A percentile compares a stretch with the other conserved stretches of the same genome.
Conservation (phyloP, 2,329 filamentous ascomycete species). For the Scedosporium apiospermum region DNA sequence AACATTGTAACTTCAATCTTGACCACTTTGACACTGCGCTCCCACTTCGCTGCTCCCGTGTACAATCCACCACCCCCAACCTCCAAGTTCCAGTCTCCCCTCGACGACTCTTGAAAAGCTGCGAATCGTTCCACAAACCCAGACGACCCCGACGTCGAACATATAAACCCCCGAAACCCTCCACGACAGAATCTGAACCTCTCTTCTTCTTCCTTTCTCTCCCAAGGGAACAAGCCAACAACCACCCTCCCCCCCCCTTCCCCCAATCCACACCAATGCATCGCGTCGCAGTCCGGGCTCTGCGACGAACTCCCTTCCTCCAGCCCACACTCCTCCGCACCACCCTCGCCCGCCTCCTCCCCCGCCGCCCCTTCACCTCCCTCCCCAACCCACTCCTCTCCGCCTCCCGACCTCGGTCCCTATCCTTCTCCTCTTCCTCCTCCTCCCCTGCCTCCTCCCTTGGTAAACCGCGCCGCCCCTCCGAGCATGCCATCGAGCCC, state of each 20-base stretch:
- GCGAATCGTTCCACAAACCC: too few species aligned
- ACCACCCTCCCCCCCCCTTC: conserved; percentile 17
- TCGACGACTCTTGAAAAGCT: too few species aligned
- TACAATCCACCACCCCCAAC: too few species aligned
- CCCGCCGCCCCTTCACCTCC: not conserved
- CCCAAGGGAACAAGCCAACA: not conserved
- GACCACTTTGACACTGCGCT: too few species aligned
- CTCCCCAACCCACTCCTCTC: conserved; percentile 7
- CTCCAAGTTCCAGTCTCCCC: too few species aligned
- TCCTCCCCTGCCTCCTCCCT: conserved; percentile 16
- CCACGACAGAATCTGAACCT: too few species aligned
- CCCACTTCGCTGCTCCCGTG: too few species aligned
- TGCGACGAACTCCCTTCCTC: conserved; percentile 3
- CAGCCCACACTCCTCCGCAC: not conserved
- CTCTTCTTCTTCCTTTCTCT: conserved; percentile 1
- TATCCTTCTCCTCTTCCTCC: conserved; percentile 11
- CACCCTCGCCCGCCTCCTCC: not conserved
- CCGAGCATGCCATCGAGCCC: conserved; percentile 31
- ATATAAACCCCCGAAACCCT: too few species aligned
- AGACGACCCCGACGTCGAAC: too few species aligned
- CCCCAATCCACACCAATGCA: conserved; percentile 12
- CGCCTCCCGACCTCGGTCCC: conserved; percentile 10
- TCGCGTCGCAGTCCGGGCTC: conserved; percentile 1
- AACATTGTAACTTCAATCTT: too few species aligned
- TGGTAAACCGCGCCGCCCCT: conserved; percentile 14